These are phyloP conservation scores for Entomortierella lignicola DNA, from an alignment of 192 early-diverging fungal species.

Conservation along the genomic window DNA sequence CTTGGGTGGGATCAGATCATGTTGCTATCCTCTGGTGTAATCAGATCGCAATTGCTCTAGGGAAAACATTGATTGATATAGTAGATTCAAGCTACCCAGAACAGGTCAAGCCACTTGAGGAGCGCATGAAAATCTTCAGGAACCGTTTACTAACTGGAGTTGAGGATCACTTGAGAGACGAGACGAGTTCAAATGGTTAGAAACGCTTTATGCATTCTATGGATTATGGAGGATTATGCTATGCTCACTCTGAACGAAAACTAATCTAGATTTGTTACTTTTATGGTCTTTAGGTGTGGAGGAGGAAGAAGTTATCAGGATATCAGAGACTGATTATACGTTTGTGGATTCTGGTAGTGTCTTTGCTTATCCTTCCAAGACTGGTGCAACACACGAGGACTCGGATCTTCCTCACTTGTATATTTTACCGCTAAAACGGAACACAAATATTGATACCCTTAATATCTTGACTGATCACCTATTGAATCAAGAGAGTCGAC, in stretches of 20 bases:
- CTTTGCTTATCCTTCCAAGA: slow-evolving; percentile 19
- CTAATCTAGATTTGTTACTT: not conserved
- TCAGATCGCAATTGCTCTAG: slow-evolving; percentile 80
- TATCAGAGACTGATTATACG: slow-evolving; percentile 25
- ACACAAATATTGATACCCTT: slow-evolving; percentile 50
- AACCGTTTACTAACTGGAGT: slow-evolving; percentile 68
- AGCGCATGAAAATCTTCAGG: slow-evolving; percentile 75
- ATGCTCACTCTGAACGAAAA: too few species aligned
- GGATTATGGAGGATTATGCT: not conserved
- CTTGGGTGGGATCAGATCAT: slow-evolving; percentile 93
- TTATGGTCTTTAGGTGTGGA: too few species aligned
- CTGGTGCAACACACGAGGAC: slow-evolving; percentile 11
- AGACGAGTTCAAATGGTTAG: slow-evolving; percentile 7
- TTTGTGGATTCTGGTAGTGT: slow-evolving; percentile 8
- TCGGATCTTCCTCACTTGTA: slow-evolving; percentile 30
- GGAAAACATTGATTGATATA: slow-evolving; percentile 67
- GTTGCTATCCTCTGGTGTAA: slow-evolving; percentile 92
- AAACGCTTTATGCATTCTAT: not conserved
- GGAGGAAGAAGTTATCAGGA: slow-evolving; percentile 12
- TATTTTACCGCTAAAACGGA: slow-evolving; percentile 54
- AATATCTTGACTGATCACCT: slow-evolving; percentile 58
- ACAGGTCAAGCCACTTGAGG: slow-evolving; percentile 71
- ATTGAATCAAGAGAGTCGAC: slow-evolving; percentile 37
- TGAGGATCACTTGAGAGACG: slow-evolving; percentile 37
- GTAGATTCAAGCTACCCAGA: slow-evolving; percentile 70